Evolutionary conservation across 2,329 filamentous ascomycete species (phyloP), one percentile per base, ranked within the genome.

Genomic region (Aspergillus puulaauensis): DNA sequence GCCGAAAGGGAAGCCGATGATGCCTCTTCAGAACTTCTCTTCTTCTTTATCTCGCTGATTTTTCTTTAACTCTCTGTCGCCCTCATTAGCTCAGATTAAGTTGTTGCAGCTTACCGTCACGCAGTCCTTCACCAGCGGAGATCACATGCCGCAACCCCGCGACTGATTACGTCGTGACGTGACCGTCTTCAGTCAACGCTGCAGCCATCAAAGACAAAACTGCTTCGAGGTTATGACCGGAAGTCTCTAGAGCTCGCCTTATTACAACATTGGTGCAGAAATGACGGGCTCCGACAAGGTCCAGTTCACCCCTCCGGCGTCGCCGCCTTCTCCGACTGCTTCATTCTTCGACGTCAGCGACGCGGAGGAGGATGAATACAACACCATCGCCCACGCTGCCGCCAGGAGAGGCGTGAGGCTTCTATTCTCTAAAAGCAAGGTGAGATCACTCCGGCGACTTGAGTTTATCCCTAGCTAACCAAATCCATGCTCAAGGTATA

Each of bases 261-360:
- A 27, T 12, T 12, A 44, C 40, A 52, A 35, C 8, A 23, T 59
- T 53, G 45, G 51, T 51, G 24, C 27, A 24, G 50, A 51, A 24
- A 75, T 76, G 71, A 66, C 73, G 58, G 67, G 64, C 51, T 54
- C 51, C 51, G 51, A 41, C 58, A 63, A 59, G 53, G 60, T 68
- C 55, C 69, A 71, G 62, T 71, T 69, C 58, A 77, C 75, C 24
- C 74, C 74, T 64, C 73, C 74, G 53, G 67, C 74, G 8, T 74
- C 75, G 52, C 74, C 74, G 58, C 81, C 86, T 14, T 97, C 93
- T 37, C 92, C 93, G 2, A 85, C 90, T 3, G 91, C 88, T 52
- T 96, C 91, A 68, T 95, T 93, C 80, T 97, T 96, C 80, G 93
- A 93, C 70, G 82, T 98, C 82, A 96, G 91, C 75, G 96, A 99